These are phyloP conservation scores for Cyclostephanos invisitatus DNA, from an alignment of 108 stramenopile genomes.

Conservation along the genomic window DNA sequence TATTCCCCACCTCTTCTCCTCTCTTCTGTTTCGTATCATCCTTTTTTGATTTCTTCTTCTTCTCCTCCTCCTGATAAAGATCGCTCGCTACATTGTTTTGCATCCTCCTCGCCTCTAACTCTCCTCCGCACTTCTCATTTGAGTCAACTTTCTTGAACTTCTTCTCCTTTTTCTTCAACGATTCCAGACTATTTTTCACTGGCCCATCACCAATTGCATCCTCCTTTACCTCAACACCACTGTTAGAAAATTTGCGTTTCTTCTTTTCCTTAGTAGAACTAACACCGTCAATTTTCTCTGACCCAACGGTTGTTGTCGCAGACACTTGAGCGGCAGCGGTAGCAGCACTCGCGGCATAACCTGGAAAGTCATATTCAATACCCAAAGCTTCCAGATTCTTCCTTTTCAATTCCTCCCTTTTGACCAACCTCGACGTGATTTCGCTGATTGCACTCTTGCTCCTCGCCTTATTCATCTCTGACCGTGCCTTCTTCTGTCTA, in stretches of 20 bases:
- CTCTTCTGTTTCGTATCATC: neutral
- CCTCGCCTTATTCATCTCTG: conserved; percentile 51
- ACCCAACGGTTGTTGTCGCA: neutral
- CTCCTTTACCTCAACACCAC: neutral
- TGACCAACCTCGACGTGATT: conserved; percentile 64
- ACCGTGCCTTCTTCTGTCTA: conserved; percentile 42
- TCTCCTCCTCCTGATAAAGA: conserved; percentile 11
- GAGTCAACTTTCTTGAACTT: neutral
- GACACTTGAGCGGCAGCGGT: neutral
- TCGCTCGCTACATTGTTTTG: neutral
- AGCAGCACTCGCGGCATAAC: conserved; percentile 59
- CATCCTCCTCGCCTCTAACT: neutral
- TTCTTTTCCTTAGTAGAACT: conserved; percentile 17
- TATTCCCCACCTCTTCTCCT: neutral
- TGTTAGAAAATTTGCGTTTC: conserved; percentile 5
- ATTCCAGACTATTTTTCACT: conserved; percentile 12
- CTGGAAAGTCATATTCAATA: conserved; percentile 90
- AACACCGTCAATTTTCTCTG: conserved; percentile 1
- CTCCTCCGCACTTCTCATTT: neutral
- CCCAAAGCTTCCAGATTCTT: conserved; percentile 70
- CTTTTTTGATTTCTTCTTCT: conserved; percentile 18
- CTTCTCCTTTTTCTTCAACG: conserved; percentile 24
- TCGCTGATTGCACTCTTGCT: conserved; percentile 60
- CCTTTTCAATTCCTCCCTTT: conserved; percentile 73
- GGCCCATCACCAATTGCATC: neutral